Evolutionary conservation across 1,139 yeast species (phyloP).

Genomic region (Saccharomyces hybrid): DNA sequence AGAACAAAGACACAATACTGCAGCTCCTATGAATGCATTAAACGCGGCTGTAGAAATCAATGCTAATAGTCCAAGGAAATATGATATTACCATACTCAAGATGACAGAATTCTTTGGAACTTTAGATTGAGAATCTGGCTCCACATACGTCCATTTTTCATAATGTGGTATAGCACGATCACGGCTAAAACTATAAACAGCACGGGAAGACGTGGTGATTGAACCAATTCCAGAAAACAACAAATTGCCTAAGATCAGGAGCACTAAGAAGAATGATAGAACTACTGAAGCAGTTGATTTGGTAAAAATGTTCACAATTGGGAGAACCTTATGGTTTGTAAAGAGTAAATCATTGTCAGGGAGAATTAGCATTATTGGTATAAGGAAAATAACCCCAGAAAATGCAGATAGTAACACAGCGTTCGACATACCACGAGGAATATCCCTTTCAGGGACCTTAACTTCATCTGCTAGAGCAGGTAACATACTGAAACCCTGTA

Average conservation of each 20-base stretch:
- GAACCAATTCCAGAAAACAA: constrained; percentile 74
- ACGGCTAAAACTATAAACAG: constrained; percentile 80
- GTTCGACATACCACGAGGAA: constrained; percentile 68
- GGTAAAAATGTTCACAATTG: constrained; percentile 52
- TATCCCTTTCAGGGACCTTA: constrained; percentile 60
- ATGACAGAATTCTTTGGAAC: constrained; percentile 70
- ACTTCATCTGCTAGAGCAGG: constrained; percentile 82
- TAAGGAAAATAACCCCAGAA: constrained; percentile 63
- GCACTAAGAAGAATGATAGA: constrained; percentile 58
- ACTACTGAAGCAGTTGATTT: constrained; percentile 60
- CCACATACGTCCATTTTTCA: constrained; percentile 57
- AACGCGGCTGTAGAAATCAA: constrained; percentile 68
- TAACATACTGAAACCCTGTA: constrained; percentile 76
- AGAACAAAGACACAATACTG: constrained; percentile 66
- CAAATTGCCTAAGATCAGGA: constrained; percentile 63
- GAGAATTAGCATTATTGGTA: constrained; percentile 62
- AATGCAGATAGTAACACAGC: constrained; percentile 58
- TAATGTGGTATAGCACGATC: constrained; percentile 80
- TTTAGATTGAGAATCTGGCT: constrained; percentile 45
- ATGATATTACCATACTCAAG: constrained; percentile 60
- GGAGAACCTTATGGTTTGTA: constrained; percentile 58
- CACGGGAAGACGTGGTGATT: constrained; percentile 78
- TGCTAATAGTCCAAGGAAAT: constrained; percentile 54
- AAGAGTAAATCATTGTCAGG: constrained; percentile 54
- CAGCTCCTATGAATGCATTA: constrained; percentile 81